Conservation (phyloP, 2,329 filamentous ascomycete species). For the Trichoderma koningiopsis region DNA sequence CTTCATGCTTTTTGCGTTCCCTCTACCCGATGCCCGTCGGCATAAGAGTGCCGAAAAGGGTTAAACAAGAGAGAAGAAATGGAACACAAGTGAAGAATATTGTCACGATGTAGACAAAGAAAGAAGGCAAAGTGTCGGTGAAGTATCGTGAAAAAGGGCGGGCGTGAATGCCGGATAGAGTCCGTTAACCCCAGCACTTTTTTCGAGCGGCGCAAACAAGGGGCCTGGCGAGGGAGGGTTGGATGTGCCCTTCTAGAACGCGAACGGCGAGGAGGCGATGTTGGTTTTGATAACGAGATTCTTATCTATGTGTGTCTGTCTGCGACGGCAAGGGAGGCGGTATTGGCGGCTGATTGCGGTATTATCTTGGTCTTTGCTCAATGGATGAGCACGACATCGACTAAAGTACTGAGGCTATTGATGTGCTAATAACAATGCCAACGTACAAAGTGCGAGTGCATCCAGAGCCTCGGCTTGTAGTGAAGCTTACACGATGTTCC, state of each 20-base stretch:
- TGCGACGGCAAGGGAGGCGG: not conserved
- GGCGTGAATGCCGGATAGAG: slow-evolving; percentile 1
- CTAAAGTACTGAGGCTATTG: not conserved
- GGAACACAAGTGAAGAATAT: not conserved
- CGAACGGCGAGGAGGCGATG: not conserved
- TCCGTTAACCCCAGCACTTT: slow-evolving; percentile 19
- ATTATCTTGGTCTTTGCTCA: not conserved
- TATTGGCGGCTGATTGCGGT: not conserved
- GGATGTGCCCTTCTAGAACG: slow-evolving; percentile 7
- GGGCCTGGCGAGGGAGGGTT: slow-evolving; percentile 2
- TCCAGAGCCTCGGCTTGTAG: not conserved
- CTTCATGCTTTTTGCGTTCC: not conserved
- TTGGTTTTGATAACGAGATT: not conserved
- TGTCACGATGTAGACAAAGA: not conserved
- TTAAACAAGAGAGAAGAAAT: not conserved
- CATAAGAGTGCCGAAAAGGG: not conserved
- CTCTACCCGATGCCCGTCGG: not conserved
- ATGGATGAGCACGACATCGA: not conserved
- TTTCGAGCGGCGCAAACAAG: not conserved
- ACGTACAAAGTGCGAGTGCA: too few relatives aligned
- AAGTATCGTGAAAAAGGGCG: not conserved
- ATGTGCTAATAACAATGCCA: not conserved
- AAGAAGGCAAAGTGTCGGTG: not conserved
- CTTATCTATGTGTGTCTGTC: not conserved
- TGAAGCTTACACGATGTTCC: not conserved